Evolutionary conservation across 2,329 filamentous ascomycete genomes (phyloP), one percentile per base, ranked within the genome.

Genomic region (Cladosporium sp.): DNA sequence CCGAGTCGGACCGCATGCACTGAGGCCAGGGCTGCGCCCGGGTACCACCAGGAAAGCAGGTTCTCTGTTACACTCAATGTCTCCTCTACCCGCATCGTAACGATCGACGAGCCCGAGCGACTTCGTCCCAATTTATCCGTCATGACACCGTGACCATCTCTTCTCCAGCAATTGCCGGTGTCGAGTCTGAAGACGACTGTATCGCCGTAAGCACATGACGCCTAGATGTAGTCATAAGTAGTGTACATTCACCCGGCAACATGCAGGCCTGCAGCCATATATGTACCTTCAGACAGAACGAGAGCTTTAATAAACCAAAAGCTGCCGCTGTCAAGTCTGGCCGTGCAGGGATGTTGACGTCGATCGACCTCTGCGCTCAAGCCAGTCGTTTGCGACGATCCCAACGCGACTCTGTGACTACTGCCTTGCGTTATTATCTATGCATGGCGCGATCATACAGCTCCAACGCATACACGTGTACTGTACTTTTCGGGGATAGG

Each of bases 281-380:
- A 54, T 57, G 57, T 59, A 59, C 39, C 57, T 34, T 49, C 10
- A 7, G 23, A 36, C 30, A 32, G 30, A 57, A 25, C 14, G 32
- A 57, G 30, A 57, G 30, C 54, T 57, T 23, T 32, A 57, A 21
- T 32, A 57, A 21, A 25, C 25, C 49, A 8, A 54, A 7, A 30
- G 51, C 26, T 54, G 28, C 51, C 57, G 57, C 30, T 46, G 57
- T 48, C 57, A 30, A 30, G 26, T 6, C 51, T 11, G 25, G 28
- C 8, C 26, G 10, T 54, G 26, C 57, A 59, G 25, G 57, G 64
- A 76, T 74, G 58, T 75, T 74, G 14, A 72, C 73, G 32, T 32
- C 73, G 67, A 51, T 75, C 74, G 49, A 75, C 68, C 34, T 75
- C 67, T 71, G 43, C 28, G 32, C 16, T 49, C 26, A 28, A 36